Base-by-base conservation (phyloP, 2,329 filamentous ascomycete genomes). In the Colletotrichum truncatum region DNA sequence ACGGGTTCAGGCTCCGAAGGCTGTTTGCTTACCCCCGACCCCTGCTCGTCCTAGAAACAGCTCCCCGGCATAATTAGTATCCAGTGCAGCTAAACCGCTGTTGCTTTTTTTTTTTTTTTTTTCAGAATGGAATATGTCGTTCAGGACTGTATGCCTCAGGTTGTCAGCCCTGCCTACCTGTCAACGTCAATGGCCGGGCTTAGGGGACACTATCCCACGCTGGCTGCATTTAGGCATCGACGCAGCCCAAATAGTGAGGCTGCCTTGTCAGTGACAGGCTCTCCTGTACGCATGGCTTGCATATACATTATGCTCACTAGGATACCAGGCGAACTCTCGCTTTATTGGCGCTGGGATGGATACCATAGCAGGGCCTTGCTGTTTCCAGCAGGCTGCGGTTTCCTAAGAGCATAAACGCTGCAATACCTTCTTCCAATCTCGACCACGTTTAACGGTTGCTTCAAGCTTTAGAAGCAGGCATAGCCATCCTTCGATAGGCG, bases 191-290 rank as follows among this genome's bases (percentile, higher is more conserved):
- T 48, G 59, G 45, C 43, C 48, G 49, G 39, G 32, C 30, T 26
- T 36, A 25, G 25, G 38, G 36, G 60, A 23, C 48, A 46, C 52
- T 46, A 36, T 58, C 51, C 25, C 26, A 26, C 53, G 51, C 36
- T 51, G 43, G 16, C 26, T 43, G 46, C 63, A 51, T 63, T 49
- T 66, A 51, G 67, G 67, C 67, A 69, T 36, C 67, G 46, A 69
- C 54, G 67, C 67, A 46, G 67, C 67, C 67, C 57, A 63, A 68
- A 68, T 25, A 51, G 58, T 68, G 67, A 69, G 67, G 67, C 66
- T 62, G 67, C 62, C 38, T 32, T 39, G 8, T 14, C 16, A 9
- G 55, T 57, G 65, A 66, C 65, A 66, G 67, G 61, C 30, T 41
- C 41, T 56, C 30, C 56, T 14, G 18, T 16, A 28, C 23, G 32